Base-by-base conservation (phyloP, 2,329 filamentous ascomycete genomes). In the Pseudopyrenochaeta lycopersici region DNA sequence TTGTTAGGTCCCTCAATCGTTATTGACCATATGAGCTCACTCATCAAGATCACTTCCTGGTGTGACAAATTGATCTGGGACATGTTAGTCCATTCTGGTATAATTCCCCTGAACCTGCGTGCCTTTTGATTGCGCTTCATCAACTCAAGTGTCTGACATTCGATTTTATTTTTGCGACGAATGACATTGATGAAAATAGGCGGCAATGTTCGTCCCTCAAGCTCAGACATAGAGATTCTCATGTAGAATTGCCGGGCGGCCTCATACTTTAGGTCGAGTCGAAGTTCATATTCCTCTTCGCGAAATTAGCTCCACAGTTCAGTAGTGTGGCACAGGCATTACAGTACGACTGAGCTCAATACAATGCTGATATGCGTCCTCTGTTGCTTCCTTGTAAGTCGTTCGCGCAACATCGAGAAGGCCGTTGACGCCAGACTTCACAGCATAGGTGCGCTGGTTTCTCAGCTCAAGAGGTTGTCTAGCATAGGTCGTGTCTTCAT, bases 381-480 rank as follows among this genome's bases (percentile, higher is more conserved):
- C 85, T 4, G 88, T 95, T 1, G 90, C 87, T 72, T 98, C 94
- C 65, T 95, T 96, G 77, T 95, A 97, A 0, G 91, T 92, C 66
- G 92, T 89, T 4, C 93, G 85, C 30, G 92, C 91, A 32, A 97
- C 90, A 75, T 97, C 94, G 3, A 98, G 84, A 51, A 97, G 84
- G 2, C 91, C 91, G 64, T 91, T 92, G 36, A 95, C 87, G 0
- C 91, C 91, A 40, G 91, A 87, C 84, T 90, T 95, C 29, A 98
- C 89, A 18, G 94, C 94, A 77, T 96, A 97, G 0, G 90, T 91
- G 58, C 94, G 84, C 71, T 98, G 94, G 56, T 97, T 96, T 12
- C 93, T 85, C 51, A 97, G 81, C 57, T 97, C 94, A 4, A 98
- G 81, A 0, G 95, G 89, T 18, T 88, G 86, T 41, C 84, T 90